Conservation (phyloP, 805 yeast species). For the Candida nonsorbophila region DNA sequence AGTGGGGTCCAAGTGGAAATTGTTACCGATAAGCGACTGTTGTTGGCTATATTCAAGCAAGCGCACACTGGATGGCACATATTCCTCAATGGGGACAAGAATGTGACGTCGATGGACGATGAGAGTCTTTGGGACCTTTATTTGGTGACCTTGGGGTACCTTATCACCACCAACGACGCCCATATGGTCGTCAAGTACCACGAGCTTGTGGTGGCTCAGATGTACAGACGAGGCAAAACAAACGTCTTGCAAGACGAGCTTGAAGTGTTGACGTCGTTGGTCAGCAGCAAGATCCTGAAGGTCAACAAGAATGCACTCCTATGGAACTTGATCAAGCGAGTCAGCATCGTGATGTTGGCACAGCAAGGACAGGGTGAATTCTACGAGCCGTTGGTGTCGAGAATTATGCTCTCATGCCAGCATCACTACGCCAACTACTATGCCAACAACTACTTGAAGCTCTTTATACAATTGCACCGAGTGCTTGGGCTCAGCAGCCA, state of each 20-base stretch:
- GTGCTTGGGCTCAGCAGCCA: too few relatives aligned
- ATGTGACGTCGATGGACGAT: too few relatives aligned
- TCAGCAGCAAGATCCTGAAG: slow-evolving; percentile 21
- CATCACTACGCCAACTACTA: slow-evolving; percentile 37
- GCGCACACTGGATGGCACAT: slow-evolving; percentile 25
- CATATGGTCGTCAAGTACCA: slow-evolving; percentile 25
- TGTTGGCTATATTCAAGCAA: slow-evolving; percentile 25
- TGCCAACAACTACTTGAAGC: slow-evolving; percentile 26
- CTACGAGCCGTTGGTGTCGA: slow-evolving; percentile 1
- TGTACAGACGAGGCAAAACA: slow-evolving; percentile 5
- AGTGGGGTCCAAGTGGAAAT: slow-evolving; percentile 17
- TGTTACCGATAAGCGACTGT: slow-evolving; percentile 25
- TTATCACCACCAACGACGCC: slow-evolving; percentile 36
- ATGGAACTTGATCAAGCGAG: slow-evolving; percentile 28
- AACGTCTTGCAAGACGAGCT: slow-evolving; percentile 15
- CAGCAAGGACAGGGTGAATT: not conserved
- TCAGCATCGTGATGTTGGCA: slow-evolving; percentile 5
- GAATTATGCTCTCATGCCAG: slow-evolving; percentile 23
- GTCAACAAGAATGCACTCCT: slow-evolving; percentile 37
- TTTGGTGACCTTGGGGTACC: slow-evolving; percentile 25
- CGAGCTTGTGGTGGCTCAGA: slow-evolving; percentile 14
- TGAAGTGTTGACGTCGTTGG: slow-evolving; percentile 26
- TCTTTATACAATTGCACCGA: slow-evolving; percentile 17
- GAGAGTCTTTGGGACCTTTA: slow-evolving; percentile 13
- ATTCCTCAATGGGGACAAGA: not conserved